These are phyloP conservation scores for Diaporthe ampelina DNA, from an alignment of 2,329 filamentous ascomycete species.

Conservation along the genomic window DNA sequence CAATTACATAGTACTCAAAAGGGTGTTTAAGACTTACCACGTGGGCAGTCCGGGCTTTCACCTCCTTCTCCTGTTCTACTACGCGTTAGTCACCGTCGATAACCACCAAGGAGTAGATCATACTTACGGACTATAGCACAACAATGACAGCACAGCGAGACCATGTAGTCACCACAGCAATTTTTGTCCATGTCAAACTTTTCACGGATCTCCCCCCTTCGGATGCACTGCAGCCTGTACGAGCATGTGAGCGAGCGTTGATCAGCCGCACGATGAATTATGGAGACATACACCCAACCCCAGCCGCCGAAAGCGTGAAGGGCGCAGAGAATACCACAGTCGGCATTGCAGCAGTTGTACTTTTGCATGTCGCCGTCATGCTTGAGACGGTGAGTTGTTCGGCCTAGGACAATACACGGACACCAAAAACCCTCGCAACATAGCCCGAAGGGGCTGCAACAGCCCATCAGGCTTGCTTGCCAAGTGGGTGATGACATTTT, in stretches of 20 bases:
- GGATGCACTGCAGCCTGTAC: conserved; percentile 27
- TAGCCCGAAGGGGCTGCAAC: conserved; percentile 29
- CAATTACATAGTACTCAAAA: background rate
- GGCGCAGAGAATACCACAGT: conserved; percentile 33
- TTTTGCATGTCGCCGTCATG: conserved; percentile 28
- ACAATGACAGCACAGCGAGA: conserved; percentile 38
- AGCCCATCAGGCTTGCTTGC: background rate
- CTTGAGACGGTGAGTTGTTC: conserved; percentile 36
- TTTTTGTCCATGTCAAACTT: conserved; percentile 26
- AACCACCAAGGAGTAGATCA: too few relatives aligned
- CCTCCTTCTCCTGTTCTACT: conserved; percentile 38
- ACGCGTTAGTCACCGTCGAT: too few relatives aligned
- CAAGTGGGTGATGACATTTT: conserved; percentile 8
- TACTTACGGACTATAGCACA: conserved; percentile 27
- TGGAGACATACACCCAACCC: conserved; percentile 31
- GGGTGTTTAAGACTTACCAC: conserved; percentile 13
- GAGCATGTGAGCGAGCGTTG: conserved; percentile 26
- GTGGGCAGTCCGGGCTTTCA: conserved; percentile 3
- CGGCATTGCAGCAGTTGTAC: conserved; percentile 35
- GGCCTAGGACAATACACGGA: conserved; percentile 34
- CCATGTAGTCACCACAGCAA: conserved; percentile 32
- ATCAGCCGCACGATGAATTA: background rate
- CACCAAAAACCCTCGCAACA: conserved; percentile 37
- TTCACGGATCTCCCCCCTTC: conserved; percentile 35
- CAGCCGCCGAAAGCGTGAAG: conserved; percentile 32